Conservation (phyloP, 495 filamentous ascomycete species). For the Trypethelium eluteriae region DNA sequence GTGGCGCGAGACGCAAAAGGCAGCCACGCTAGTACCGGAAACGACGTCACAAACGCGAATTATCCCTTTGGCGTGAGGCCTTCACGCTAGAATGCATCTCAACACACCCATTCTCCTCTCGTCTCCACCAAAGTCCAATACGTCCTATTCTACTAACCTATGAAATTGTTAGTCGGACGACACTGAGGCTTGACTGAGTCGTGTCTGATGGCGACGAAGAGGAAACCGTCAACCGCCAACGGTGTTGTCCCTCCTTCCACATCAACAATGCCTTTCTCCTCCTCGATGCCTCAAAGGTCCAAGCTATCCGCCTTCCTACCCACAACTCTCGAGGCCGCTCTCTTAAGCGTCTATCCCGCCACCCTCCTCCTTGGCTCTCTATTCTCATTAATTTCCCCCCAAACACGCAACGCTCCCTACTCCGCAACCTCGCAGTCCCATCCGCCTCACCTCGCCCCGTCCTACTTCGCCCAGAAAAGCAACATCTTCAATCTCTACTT, state of each 20-base stretch:
- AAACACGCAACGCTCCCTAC: slow-evolving; percentile 54
- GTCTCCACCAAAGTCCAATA: no score
- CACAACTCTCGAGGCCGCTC: slow-evolving; percentile 52
- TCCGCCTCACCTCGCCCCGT: slow-evolving; percentile 52
- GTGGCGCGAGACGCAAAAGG: slow-evolving; percentile 1
- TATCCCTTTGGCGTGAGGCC: neutral
- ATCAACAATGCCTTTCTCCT: slow-evolving; percentile 5
- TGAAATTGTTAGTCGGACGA: no score
- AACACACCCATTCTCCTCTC: no score
- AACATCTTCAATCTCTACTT: slow-evolving; percentile 89
- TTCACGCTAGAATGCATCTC: neutral
- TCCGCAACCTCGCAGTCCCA: slow-evolving; percentile 49
- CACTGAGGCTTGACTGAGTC: neutral
- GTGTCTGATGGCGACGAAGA: neutral
- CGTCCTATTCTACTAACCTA: no score
- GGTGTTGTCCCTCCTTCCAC: neutral
- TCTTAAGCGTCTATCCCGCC: slow-evolving; percentile 62
- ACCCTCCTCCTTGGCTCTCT: slow-evolving; percentile 73
- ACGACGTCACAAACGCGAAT: neutral
- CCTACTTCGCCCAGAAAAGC: slow-evolving; percentile 85
- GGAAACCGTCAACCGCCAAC: slow-evolving; percentile 2
- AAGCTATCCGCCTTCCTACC: slow-evolving; percentile 48
- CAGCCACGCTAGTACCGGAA: neutral
- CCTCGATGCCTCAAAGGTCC: neutral
- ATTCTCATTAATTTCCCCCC: slow-evolving; percentile 69